phyloP scores from a whole-genome alignment of 1,284 basidiomycete genomes.

The Sporisorium exsertum region DNA sequence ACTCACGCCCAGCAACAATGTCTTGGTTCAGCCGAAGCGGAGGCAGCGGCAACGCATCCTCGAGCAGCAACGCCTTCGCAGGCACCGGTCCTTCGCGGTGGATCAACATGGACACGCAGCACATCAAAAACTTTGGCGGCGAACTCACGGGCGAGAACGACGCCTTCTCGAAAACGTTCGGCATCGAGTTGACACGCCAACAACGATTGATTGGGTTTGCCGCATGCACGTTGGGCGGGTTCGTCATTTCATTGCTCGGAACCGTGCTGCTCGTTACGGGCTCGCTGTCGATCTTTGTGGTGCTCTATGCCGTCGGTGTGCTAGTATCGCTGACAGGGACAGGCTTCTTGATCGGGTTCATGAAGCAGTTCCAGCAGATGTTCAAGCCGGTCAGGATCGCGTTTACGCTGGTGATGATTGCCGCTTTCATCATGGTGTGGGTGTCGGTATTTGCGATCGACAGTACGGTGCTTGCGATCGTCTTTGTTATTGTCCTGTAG shows the following conservation, averaged over 20 bases:
- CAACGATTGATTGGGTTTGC: constrained; percentile 62
- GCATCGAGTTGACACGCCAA: constrained; percentile 61
- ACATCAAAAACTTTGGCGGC: constrained; percentile 57
- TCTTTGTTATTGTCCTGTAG: constrained; percentile 63
- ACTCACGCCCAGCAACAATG: constrained; percentile 12
- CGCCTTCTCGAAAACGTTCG: constrained; percentile 57
- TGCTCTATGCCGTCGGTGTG: constrained; percentile 85
- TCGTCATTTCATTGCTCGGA: constrained; percentile 80
- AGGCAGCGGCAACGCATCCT: constrained; percentile 10
- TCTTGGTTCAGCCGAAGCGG: constrained; percentile 39
- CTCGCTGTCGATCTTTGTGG: constrained; percentile 80
- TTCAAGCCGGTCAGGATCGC: constrained; percentile 90
- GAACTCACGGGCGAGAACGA: constrained; percentile 62
- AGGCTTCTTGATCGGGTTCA: constrained; percentile 59
- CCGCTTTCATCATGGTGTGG: constrained; percentile 65
- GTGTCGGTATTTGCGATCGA: constrained; percentile 59
- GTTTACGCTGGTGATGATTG: constrained; percentile 83
- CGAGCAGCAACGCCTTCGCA: constrained; percentile 24
- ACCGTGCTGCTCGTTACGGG: constrained; percentile 82
- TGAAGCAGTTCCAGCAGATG: constrained; percentile 75
- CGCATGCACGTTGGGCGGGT: constrained; percentile 71
- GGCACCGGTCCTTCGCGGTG: constrained; percentile 47
- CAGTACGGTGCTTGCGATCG: constrained; percentile 51
- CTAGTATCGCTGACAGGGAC: constrained; percentile 81
- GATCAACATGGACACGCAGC: constrained; percentile 63